phyloP scores from a whole-genome alignment of 768 basidiomycete genomes.

The Gautieria morchelliformis region DNA sequence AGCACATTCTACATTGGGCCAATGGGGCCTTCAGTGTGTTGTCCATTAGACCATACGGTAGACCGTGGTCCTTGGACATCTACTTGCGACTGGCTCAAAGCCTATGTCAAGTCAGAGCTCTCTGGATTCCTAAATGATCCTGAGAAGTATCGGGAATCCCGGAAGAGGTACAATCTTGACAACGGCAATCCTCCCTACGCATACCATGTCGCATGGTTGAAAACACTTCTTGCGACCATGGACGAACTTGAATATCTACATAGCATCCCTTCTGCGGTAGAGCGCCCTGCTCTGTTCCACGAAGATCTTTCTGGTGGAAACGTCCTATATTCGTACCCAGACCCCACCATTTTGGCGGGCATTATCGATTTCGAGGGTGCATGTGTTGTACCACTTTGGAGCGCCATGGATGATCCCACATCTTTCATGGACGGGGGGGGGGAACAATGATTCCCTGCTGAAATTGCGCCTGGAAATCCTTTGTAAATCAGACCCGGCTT shows the following conservation, averaged over 20 bases:
- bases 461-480: too few species aligned
- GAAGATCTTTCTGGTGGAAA: not conserved
- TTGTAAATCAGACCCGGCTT: too few species aligned
- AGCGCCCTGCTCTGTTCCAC: not conserved
- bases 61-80: not conserved
- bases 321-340: not conserved
- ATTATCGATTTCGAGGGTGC: conserved; percentile 1
- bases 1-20: not conserved
- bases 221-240: not conserved
- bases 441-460: too few species aligned
- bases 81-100: not conserved
- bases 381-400: not conserved
- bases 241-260: not conserved
- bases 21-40: not conserved
- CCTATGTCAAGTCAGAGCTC: not conserved
- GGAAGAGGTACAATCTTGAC: not conserved
- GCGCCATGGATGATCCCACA: not conserved
- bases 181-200: not conserved
- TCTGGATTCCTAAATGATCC: not conserved
- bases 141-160: not conserved
- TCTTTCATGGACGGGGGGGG: too few species aligned
- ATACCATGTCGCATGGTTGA: not conserved
- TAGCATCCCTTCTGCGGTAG: not conserved
- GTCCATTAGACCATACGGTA: not conserved
- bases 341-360: not conserved